Conservation (phyloP, 768 basidiomycete species). For the Lepiota venenata region DNA sequence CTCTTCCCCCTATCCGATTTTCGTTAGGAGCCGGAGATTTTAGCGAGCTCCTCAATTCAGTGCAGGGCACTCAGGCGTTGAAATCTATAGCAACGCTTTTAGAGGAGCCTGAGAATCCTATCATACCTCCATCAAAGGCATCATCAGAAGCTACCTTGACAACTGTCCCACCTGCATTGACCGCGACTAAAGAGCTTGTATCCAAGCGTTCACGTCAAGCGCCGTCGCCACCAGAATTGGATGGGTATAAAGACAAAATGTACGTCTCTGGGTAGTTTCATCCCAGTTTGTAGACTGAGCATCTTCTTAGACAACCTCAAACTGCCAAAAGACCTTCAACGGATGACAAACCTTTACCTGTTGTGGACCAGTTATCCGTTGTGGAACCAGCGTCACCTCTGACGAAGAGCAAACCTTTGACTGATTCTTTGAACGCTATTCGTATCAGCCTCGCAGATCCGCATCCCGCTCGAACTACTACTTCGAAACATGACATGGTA, state of each 20-base stretch:
- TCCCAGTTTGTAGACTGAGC: neutral
- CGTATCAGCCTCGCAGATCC: neutral
- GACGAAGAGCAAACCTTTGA: neutral
- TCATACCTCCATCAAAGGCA: constrained; percentile 33
- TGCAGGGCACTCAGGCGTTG: constrained; percentile 46
- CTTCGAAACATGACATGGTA: constrained; percentile 31
- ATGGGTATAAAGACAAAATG: neutral
- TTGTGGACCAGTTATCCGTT: neutral
- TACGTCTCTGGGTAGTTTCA: neutral
- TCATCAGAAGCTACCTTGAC: constrained; percentile 24
- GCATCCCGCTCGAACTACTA: neutral
- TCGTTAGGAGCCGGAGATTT: constrained; percentile 85
- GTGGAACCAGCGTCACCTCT: neutral
- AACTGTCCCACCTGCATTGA: constrained; percentile 15
- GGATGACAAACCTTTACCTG: constrained; percentile 6
- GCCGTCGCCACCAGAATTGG: neutral
- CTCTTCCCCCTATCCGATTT: constrained; percentile 87
- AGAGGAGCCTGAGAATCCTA: constrained; percentile 25
- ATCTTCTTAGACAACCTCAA: neutral
- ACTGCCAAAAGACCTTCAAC: neutral
- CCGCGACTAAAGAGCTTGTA: neutral
- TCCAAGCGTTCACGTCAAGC: neutral
- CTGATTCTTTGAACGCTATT: neutral
- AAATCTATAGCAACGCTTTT: constrained; percentile 44
- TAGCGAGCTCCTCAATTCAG: constrained; percentile 62